A percentile compares a stretch with the other conserved stretches of the same genome.
Conservation (phyloP, 306 rosid genomes). For the Sicyos edulis region DNA sequence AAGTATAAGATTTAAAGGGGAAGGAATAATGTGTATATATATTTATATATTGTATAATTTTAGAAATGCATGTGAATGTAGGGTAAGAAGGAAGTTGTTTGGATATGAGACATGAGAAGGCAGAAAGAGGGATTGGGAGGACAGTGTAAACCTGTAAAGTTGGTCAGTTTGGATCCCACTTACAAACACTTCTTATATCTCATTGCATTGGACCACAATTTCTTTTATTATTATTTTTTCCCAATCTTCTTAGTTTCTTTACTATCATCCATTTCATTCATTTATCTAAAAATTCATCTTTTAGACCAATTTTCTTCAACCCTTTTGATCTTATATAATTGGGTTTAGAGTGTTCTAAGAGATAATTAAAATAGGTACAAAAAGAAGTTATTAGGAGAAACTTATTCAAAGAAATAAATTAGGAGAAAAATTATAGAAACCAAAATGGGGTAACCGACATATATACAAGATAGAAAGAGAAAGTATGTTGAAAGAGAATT, state of each 20-base stretch:
- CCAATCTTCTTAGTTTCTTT: too few relatives aligned
- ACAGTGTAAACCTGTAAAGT: slow-evolving; percentile 15
- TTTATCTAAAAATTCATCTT: too few relatives aligned
- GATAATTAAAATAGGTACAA: too few relatives aligned
- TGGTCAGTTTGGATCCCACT: slow-evolving; percentile 12
- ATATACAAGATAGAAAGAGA: too few relatives aligned
- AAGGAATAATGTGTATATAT: background rate
- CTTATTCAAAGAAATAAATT: too few relatives aligned
- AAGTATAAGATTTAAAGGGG: background rate
- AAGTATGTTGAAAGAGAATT: background rate
- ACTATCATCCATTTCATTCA: background rate
- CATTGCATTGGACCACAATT: background rate
- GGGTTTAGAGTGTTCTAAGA: background rate
- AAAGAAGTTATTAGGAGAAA: too few relatives aligned
- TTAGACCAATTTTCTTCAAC: too few relatives aligned
- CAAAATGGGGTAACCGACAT: too few relatives aligned
- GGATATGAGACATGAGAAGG: slow-evolving; percentile 13
- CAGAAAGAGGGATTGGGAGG: slow-evolving; percentile 11
- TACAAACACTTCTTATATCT: background rate
- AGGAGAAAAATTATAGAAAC: background rate
- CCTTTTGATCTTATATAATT: too few relatives aligned
- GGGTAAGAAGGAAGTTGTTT: slow-evolving; percentile 11
- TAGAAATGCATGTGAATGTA: slow-evolving; percentile 17
- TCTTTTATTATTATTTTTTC: too few relatives aligned
- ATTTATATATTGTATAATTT: background rate